Evolutionary conservation across 371 early-diverging fungal genomes (phyloP).

Genomic region (Batkoa obscura): DNA sequence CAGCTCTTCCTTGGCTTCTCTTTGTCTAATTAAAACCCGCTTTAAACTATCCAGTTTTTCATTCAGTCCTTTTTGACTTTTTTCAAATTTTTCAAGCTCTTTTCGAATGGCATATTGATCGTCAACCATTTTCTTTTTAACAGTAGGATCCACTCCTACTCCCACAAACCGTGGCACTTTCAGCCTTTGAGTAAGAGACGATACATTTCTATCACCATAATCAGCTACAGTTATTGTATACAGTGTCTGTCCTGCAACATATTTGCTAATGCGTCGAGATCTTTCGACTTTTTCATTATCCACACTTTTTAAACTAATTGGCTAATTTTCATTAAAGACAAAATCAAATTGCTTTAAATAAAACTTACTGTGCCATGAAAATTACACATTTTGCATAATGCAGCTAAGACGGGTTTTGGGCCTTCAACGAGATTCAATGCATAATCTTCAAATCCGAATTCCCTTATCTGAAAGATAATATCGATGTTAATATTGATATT

Average conservation of each 20-base stretch:
- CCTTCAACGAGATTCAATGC: constrained; percentile 55
- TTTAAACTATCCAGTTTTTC: too few species aligned
- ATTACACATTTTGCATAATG: constrained; percentile 31
- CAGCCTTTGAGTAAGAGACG: not conserved
- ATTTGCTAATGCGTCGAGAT: constrained; percentile 8
- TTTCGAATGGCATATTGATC: too few species aligned
- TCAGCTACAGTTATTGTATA: constrained; percentile 23
- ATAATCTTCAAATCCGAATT: constrained; percentile 51
- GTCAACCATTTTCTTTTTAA: too few species aligned
- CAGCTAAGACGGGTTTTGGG: constrained; percentile 36
- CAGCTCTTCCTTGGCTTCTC: too few species aligned
- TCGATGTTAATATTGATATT: not conserved
- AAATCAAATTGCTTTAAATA: not conserved
- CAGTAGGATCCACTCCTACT: too few species aligned
- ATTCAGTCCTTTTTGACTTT: too few species aligned
- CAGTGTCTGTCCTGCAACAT: constrained; percentile 23
- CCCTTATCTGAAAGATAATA: constrained; percentile 9
- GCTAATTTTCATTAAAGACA: too few species aligned
- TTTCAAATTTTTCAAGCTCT: too few species aligned
- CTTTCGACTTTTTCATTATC: too few species aligned
- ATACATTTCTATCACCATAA: constrained; percentile 17
- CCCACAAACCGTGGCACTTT: too few species aligned
- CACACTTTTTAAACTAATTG: constrained; percentile 7
- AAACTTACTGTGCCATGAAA: constrained; percentile 35
- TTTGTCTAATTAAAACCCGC: too few species aligned